Evolutionary conservation across 306 rosid genomes (phyloP).

Genomic region (Fragaria iinumae): DNA sequence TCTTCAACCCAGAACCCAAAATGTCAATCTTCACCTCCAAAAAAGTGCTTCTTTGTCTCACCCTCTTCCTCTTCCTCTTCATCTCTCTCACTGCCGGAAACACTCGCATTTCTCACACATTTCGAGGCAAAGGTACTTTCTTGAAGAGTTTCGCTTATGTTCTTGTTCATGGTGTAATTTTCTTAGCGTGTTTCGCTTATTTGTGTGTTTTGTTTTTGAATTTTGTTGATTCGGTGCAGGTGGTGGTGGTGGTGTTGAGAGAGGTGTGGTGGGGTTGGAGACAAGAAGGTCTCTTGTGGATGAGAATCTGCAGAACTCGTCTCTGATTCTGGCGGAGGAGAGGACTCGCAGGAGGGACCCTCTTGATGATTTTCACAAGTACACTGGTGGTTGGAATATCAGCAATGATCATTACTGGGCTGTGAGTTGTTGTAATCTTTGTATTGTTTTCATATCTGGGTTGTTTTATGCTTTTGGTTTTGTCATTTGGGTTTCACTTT

Average conservation of each 20-base stretch:
- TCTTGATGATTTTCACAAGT: constrained; percentile 37
- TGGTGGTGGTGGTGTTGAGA: constrained; percentile 13
- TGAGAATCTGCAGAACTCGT: constrained; percentile 29
- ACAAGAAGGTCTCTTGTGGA: constrained; percentile 49
- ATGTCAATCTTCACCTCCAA: constrained; percentile 38
- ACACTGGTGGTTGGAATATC: constrained; percentile 90
- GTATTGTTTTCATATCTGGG: not conserved
- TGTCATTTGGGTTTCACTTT: not conserved
- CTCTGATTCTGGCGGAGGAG: constrained; percentile 53
- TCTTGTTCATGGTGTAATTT: not conserved
- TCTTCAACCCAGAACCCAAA: constrained; percentile 20
- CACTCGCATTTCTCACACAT: constrained; percentile 11
- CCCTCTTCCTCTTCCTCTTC: constrained; percentile 15
- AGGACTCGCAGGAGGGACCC: constrained; percentile 62
- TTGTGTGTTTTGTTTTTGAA: too few relatives aligned
- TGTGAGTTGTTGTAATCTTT: constrained; percentile 37
- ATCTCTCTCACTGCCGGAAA: constrained; percentile 17
- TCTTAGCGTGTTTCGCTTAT: not conserved
- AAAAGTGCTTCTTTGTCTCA: constrained; percentile 12
- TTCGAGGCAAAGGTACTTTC: not conserved
- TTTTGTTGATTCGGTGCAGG: constrained; percentile 14
- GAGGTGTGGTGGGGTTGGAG: constrained; percentile 38
- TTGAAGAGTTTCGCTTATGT: not conserved
- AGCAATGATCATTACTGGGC: constrained; percentile 51
- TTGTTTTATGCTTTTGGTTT: not conserved